Conservation (phyloP, 768 basidiomycete genomes). For the Amanita subjunquillea region DNA sequence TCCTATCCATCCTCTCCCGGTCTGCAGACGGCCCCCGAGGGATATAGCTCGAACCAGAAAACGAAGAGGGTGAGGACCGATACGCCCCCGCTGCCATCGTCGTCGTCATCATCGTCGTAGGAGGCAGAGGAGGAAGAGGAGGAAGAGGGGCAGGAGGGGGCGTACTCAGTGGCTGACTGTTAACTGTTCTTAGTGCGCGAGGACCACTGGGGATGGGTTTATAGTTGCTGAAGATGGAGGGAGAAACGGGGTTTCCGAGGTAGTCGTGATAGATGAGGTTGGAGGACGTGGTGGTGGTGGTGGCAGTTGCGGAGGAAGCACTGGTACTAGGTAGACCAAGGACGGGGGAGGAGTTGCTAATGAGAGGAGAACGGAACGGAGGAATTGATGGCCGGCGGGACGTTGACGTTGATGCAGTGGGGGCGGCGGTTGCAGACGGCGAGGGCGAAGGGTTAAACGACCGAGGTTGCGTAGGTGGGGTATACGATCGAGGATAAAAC, state of each 20-base stretch:
- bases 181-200: slow-evolving; percentile 10
- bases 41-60: slow-evolving; percentile 20
- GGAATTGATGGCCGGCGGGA: slow-evolving; percentile 1
- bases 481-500: slow-evolving; percentile 24
- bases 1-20: slow-evolving; percentile 11
- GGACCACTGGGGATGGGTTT: slow-evolving; percentile 17
- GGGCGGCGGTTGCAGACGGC: slow-evolving; percentile 7
- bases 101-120: no score
- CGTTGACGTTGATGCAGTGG: not conserved
- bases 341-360: not conserved
- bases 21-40: slow-evolving; percentile 45
- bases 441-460: slow-evolving; percentile 23
- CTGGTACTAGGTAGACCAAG: not conserved
- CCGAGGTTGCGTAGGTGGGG: slow-evolving; percentile 39
- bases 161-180: slow-evolving; percentile 1
- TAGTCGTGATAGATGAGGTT: no score
- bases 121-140: slow-evolving; percentile 7
- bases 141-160: not conserved
- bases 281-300: no score
- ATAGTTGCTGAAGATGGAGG: no score
- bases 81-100: no score
- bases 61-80: no score
- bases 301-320: not conserved
- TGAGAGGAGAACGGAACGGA: not conserved
- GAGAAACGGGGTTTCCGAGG: no score